Evolutionary conservation across 169 alveolate species (phyloP).

Genomic region (Condylostoma magnum): DNA sequence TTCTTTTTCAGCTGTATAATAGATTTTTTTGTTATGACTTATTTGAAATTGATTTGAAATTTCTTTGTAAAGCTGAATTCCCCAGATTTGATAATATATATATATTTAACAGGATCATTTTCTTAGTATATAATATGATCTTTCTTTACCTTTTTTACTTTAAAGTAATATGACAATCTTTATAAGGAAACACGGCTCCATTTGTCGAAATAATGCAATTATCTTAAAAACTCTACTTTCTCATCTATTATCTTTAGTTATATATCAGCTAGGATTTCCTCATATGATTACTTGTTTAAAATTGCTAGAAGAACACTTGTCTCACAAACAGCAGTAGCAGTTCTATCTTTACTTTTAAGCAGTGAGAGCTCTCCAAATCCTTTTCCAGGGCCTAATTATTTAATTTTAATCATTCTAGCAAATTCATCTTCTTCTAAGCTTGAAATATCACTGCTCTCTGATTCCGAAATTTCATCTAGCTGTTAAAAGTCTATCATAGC

Average conservation of each 20-base stretch:
- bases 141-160: neutral
- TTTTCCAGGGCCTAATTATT: neutral
- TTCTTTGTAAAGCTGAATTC: conserved; percentile 43
- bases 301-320: conserved; percentile 26
- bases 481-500: too few species aligned
- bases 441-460: neutral
- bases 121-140: conserved; percentile 32
- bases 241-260: conserved; percentile 34
- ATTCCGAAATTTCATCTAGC: neutral
- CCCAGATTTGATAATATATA: conserved; percentile 41
- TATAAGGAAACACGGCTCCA: conserved; percentile 31
- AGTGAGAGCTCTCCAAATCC: conserved; percentile 44
- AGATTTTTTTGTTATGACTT: too few species aligned
- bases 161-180: conserved; percentile 26
- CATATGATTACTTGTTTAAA: conserved; percentile 32
- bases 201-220: conserved; percentile 29
- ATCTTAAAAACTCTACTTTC: conserved; percentile 20
- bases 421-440: neutral
- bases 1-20: too few species aligned
- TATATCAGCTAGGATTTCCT: neutral
- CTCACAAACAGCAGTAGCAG: conserved; percentile 31
- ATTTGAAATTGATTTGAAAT: neutral
- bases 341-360: conserved; percentile 22
- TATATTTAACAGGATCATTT: conserved; percentile 4
- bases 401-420: neutral